These are phyloP conservation scores for Quercus agrifolia DNA, from an alignment of 306 rosid species.

Conservation along the genomic window DNA sequence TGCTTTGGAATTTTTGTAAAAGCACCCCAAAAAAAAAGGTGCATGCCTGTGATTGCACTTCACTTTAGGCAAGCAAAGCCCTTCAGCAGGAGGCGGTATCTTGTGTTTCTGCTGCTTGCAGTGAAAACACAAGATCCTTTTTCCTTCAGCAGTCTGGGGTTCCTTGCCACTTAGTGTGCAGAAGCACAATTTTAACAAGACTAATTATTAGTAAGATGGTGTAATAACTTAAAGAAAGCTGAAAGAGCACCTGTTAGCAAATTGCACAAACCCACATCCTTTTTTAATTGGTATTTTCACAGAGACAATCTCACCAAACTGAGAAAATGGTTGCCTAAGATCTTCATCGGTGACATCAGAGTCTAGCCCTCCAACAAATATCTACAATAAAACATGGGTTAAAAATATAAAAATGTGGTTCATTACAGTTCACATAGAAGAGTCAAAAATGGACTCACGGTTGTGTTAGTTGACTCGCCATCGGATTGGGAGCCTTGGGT, in stretches of 20 bases:
- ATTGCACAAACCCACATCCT: slow-evolving; percentile 99
- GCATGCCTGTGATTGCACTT: too few species aligned
- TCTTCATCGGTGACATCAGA: slow-evolving; percentile 89
- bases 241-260: slow-evolving; percentile 71
- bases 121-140: too few species aligned
- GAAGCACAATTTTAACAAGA: too few species aligned
- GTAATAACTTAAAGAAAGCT: not conserved
- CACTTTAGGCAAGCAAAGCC: too few species aligned
- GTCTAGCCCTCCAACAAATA: slow-evolving; percentile 98
- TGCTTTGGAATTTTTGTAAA: too few species aligned
- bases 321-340: slow-evolving; percentile 85
- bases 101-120: too few species aligned
- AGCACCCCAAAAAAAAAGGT: too few species aligned
- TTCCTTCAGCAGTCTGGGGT: too few species aligned
- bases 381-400: slow-evolving; percentile 41
- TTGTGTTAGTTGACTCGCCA: slow-evolving; percentile 77
- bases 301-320: slow-evolving; percentile 86
- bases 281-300: slow-evolving; percentile 94
- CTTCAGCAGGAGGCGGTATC: too few species aligned
- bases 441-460: slow-evolving; percentile 55
- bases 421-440: slow-evolving; percentile 1
- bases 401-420: slow-evolving; percentile 11
- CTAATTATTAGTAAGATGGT: too few species aligned
- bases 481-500: slow-evolving; percentile 81
- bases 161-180: too few species aligned